These are phyloP conservation scores for Balakata baccata DNA, from an alignment of 345 rosid species.

Conservation along the genomic window DNA sequence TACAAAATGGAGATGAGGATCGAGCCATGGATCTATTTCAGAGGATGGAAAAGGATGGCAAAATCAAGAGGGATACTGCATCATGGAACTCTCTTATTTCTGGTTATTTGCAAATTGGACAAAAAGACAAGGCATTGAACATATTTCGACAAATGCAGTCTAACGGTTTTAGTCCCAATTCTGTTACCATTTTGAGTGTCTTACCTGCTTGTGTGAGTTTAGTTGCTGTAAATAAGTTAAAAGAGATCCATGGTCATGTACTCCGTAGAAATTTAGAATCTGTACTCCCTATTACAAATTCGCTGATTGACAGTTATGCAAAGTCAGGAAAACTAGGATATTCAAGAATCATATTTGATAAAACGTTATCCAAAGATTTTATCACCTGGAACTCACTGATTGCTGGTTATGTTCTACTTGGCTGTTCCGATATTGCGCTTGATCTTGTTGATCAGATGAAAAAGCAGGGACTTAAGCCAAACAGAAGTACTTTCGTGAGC, in stretches of 20 bases:
- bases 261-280: constrained; percentile 59
- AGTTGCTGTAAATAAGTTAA: constrained; percentile 56
- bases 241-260: constrained; percentile 73
- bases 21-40: constrained; percentile 72
- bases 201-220: constrained; percentile 74
- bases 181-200: constrained; percentile 72
- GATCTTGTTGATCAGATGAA: constrained; percentile 57
- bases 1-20: constrained; percentile 72
- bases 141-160: constrained; percentile 71
- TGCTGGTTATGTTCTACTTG: constrained; percentile 62
- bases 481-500: constrained; percentile 63
- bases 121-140: constrained; percentile 56
- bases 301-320: constrained; percentile 69
- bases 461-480: constrained; percentile 52
- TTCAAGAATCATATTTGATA: constrained; percentile 54
- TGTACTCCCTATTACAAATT: constrained; percentile 59
- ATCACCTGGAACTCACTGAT: constrained; percentile 76
- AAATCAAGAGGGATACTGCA: constrained; percentile 56
- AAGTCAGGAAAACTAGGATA: constrained; percentile 70
- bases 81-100: constrained; percentile 84
- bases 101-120: constrained; percentile 66
- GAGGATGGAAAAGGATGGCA: constrained; percentile 66
- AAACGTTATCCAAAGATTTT: constrained; percentile 51
- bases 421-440: constrained; percentile 51
- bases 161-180: constrained; percentile 43